Base-by-base conservation (phyloP, 192 early-diverging fungal genomes). In the Podila verticillata region DNA sequence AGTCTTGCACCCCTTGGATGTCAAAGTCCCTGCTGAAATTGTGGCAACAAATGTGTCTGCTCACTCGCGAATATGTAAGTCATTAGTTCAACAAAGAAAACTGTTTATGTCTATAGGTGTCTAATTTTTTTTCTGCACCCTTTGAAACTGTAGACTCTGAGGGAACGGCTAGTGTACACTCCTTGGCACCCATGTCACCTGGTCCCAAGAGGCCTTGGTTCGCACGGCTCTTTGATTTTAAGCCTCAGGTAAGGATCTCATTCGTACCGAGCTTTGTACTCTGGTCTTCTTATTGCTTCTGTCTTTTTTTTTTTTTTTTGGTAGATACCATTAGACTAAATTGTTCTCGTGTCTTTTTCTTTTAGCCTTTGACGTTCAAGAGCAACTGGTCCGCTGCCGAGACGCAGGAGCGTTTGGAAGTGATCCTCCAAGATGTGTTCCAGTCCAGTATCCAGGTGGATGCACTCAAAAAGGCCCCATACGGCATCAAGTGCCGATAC, bases 201-300 rank as follows among this genome's bases (percentile, higher is more conserved):
- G 51, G 26, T 32, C 77, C 77, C 2, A 80, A 80, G 24, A 48
- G 77, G 39, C 70, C 77, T 2, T 80, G 77, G 77, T 80, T 80
- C 30, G 70, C 77, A 4, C 59, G 77, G 2, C 62, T 80, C 15
- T 80, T 80, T 62, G 77, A 80, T 30, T 80, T 80, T 29, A 80
- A 72, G 19, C 77, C 77, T 0, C 77, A 80, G 39, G 39, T 44
- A 44, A 44, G 4, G 39, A 44, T 44, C 39, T 15, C 39, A 10
- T 44, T 17, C n/a, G n/a, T 10, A 9, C 39, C 39, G 17, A 15
- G 17, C 4, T 44, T 44, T 44, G 39, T 44, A n/a, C n/a, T n/a
- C n/a, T n/a, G n/a, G n/a, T n/a, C n/a, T n/a, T n/a, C n/a, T n/a
- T n/a, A n/a, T n/a, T n/a, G n/a, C n/a, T n/a, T n/a, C n/a, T n/a